Conservation (phyloP, 345 rosid species). For the Excoecaria agallocha region DNA sequence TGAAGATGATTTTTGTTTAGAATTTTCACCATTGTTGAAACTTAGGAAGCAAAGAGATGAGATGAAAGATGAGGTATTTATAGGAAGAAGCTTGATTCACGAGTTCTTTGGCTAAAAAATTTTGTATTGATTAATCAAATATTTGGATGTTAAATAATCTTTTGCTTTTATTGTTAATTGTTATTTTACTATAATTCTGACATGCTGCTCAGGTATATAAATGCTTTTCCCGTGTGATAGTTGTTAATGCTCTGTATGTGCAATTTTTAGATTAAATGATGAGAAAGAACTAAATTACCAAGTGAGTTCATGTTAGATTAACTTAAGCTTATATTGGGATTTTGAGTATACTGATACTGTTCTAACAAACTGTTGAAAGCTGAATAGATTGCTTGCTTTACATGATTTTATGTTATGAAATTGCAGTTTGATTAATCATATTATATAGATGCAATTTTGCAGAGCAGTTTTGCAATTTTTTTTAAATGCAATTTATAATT, state of each 20-base stretch:
- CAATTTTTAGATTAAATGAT: not conserved
- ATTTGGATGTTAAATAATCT: conserved; percentile 21
- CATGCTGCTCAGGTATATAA: too few species aligned
- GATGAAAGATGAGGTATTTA: too few species aligned
- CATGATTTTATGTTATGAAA: too few species aligned
- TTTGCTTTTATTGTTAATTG: conserved; percentile 14
- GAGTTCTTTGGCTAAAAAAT: not conserved
- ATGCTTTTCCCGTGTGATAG: too few species aligned
- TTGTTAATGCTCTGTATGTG: too few species aligned
- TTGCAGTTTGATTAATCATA: not conserved
- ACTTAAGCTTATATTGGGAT: not conserved
- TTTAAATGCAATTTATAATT: too few species aligned
- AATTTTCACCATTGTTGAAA: conserved; percentile 24
- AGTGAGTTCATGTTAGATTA: too few species aligned
- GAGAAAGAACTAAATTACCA: too few species aligned
- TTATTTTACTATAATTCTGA: too few species aligned
- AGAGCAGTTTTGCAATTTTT: too few species aligned
- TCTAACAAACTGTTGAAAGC: not conserved
- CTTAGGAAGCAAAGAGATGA: not conserved
- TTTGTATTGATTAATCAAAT: not conserved
- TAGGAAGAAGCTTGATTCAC: not conserved
- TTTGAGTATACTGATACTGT: not conserved
- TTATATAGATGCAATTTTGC: too few species aligned
- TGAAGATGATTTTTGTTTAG: conserved; percentile 27
- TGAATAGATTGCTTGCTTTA: not conserved